A percentile compares a stretch with the other conserved stretches of the same genome.
Evolutionary conservation across 139 green algal genomes (phyloP).

Genomic region (Trebouxia sp.): DNA sequence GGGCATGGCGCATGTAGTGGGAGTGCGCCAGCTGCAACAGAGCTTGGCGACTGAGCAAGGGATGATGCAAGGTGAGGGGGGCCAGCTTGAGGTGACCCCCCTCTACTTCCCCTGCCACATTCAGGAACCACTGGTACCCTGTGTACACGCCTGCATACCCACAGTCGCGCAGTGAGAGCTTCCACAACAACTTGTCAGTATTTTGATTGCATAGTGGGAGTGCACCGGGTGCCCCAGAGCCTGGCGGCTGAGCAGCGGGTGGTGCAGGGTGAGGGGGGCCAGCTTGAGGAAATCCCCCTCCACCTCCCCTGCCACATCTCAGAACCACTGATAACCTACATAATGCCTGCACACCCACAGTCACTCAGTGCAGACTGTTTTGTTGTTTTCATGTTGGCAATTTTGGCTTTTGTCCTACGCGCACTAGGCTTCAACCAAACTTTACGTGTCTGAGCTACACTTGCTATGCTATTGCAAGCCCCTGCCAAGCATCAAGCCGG

Average conservation of each 20-base stretch:
- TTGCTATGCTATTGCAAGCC: too few species aligned
- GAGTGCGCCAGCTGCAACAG: slow-evolving; percentile 59
- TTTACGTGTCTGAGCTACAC: background rate
- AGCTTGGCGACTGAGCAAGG: slow-evolving; percentile 59
- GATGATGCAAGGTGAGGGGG: slow-evolving; percentile 54
- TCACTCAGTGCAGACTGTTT: background rate
- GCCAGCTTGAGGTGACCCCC: slow-evolving; percentile 69
- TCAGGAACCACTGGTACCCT: slow-evolving; percentile 55
- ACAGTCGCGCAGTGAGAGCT: background rate
- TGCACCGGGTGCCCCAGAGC: slow-evolving; percentile 60
- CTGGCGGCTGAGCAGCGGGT: slow-evolving; percentile 62
- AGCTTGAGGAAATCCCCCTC: slow-evolving; percentile 78
- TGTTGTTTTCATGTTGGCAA: too few species aligned
- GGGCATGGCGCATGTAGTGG: slow-evolving; percentile 65
- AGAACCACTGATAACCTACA: slow-evolving; percentile 45
- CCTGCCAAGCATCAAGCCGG: too few species aligned
- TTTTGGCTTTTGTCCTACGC: too few species aligned
- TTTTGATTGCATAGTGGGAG: slow-evolving; percentile 57
- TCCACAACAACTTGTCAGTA: background rate
- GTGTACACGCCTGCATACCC: background rate
- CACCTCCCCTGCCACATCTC: slow-evolving; percentile 67
- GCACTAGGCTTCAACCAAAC: too few species aligned
- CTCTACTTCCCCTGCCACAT: slow-evolving; percentile 71
- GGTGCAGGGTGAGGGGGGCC: slow-evolving; percentile 49
- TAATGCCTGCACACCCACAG: background rate